These are phyloP conservation scores for Dioscorea cayenensis DNA, from an alignment of 116 monocot genomes.

Conservation along the genomic window DNA sequence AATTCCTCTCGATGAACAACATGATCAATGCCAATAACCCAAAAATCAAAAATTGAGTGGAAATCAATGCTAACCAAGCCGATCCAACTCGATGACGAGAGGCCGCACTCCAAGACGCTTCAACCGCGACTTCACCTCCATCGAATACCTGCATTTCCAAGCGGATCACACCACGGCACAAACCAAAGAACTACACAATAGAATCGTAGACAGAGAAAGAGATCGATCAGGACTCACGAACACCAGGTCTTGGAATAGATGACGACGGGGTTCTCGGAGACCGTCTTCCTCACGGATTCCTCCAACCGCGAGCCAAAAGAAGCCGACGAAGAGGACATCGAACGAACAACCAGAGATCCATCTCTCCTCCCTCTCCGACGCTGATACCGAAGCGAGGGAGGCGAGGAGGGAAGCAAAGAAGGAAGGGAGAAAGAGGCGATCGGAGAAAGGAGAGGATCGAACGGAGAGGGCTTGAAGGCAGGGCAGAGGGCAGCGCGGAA, in stretches of 20 bases:
- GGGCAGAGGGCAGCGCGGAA: constrained; percentile 7
- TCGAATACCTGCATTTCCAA: constrained; percentile 58
- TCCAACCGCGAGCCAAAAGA: constrained; percentile 55
- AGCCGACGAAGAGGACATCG: constrained; percentile 21
- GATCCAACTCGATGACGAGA: constrained; percentile 71
- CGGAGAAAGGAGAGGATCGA: constrained; percentile 3
- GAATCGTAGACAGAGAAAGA: background rate
- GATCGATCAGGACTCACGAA: constrained; percentile 40
- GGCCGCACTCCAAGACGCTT: constrained; percentile 80
- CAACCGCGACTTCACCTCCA: constrained; percentile 89
- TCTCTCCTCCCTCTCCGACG: background rate
- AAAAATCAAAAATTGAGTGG: background rate
- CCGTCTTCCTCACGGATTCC: constrained; percentile 56
- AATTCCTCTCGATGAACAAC: too few relatives aligned
- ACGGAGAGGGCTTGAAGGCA: background rate
- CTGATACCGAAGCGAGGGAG: background rate
- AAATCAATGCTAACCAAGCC: constrained; percentile 48
- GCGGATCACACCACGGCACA: background rate
- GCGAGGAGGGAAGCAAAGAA: constrained; percentile 1
- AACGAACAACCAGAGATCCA: constrained; percentile 15
- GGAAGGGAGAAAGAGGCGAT: constrained; percentile 4
- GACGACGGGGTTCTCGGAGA: constrained; percentile 58
- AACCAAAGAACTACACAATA: background rate
- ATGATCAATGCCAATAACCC: too few relatives aligned
- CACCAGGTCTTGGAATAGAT: constrained; percentile 85